These are phyloP conservation scores for Pestalotiopsis sp. DNA, from an alignment of 2,329 filamentous ascomycete genomes.

Conservation along the genomic window DNA sequence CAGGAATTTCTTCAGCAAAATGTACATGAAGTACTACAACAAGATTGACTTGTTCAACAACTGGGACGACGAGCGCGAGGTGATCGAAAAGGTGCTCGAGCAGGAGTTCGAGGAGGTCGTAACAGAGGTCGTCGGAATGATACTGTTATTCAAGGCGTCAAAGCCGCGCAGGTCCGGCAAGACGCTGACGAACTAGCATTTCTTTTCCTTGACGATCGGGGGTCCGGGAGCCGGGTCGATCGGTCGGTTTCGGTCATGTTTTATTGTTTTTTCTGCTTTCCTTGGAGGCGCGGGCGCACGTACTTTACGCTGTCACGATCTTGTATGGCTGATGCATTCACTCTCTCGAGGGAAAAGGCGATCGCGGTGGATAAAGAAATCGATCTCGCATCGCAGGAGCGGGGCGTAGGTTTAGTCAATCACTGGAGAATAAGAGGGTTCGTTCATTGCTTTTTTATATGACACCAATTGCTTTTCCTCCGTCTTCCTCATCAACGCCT, in stretches of 20 bases:
- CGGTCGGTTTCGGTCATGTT: neutral
- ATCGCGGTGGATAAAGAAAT: neutral
- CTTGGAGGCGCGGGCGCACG: neutral
- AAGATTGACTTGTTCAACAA: constrained; percentile 40
- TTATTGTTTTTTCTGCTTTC: neutral
- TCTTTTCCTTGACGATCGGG: too few relatives aligned
- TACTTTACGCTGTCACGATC: neutral
- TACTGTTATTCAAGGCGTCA: constrained; percentile 39
- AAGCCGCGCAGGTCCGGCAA: constrained; percentile 25
- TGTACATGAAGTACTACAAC: constrained; percentile 37
- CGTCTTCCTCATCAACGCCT: neutral
- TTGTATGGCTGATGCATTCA: neutral
- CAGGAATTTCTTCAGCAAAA: constrained; percentile 26
- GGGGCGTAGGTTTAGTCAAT: neutral
- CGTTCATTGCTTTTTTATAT: neutral
- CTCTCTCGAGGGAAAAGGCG: neutral
- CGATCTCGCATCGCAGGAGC: neutral
- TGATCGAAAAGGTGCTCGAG: constrained; percentile 34
- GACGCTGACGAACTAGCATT: neutral
- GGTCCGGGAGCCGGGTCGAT: too few relatives aligned
- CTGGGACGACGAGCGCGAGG: constrained; percentile 36
- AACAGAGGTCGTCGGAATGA: constrained; percentile 38
- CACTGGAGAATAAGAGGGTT: neutral
- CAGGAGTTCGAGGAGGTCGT: constrained; percentile 41
- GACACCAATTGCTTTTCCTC: neutral